phyloP scores from a whole-genome alignment of 768 basidiomycete species.

The Calocera cornea region DNA sequence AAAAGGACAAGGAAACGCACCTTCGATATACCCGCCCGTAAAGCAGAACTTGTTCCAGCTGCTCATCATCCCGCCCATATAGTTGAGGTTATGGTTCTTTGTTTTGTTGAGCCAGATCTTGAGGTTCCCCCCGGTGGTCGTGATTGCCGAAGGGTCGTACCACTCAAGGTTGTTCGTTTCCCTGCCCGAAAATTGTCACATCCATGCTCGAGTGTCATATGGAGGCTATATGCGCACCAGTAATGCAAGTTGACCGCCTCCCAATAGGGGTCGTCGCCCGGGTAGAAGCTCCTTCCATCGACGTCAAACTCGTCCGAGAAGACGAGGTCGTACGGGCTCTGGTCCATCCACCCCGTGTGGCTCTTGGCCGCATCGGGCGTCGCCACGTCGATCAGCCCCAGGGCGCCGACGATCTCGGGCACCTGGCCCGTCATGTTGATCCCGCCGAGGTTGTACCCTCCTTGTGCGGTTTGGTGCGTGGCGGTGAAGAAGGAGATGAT shows the following conservation, averaged over 20 bases:
- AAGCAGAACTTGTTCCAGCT: slow-evolving; percentile 90
- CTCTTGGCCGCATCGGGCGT: slow-evolving; percentile 40
- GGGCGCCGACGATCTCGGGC: slow-evolving; percentile 37
- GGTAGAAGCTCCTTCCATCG: slow-evolving; percentile 68
- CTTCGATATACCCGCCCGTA: slow-evolving; percentile 69
- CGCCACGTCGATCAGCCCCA: slow-evolving; percentile 59
- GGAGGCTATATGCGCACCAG: slow-evolving; percentile 26
- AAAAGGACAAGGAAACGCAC: slow-evolving; percentile 5
- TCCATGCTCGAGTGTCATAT: neutral
- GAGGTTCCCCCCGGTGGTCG: slow-evolving; percentile 58
- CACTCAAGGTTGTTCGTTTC: slow-evolving; percentile 61
- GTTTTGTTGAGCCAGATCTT: slow-evolving; percentile 59
- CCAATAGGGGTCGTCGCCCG: slow-evolving; percentile 85
- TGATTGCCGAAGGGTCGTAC: slow-evolving; percentile 72
- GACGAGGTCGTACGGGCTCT: slow-evolving; percentile 46
- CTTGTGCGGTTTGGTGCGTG: slow-evolving; percentile 24
- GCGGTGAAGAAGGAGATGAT: slow-evolving; percentile 16
- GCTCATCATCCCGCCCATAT: slow-evolving; percentile 40
- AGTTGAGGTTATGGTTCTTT: slow-evolving; percentile 55
- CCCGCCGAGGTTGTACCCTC: slow-evolving; percentile 61
- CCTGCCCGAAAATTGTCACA: slow-evolving; percentile 6
- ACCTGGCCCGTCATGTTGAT: slow-evolving; percentile 65
- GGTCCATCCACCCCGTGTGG: slow-evolving; percentile 44
- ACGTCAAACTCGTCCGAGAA: slow-evolving; percentile 84
- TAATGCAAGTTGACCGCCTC: slow-evolving; percentile 73